Evolutionary conservation across 1,139 yeast species (phyloP).

Genomic region (Kazachstania sp.): DNA sequence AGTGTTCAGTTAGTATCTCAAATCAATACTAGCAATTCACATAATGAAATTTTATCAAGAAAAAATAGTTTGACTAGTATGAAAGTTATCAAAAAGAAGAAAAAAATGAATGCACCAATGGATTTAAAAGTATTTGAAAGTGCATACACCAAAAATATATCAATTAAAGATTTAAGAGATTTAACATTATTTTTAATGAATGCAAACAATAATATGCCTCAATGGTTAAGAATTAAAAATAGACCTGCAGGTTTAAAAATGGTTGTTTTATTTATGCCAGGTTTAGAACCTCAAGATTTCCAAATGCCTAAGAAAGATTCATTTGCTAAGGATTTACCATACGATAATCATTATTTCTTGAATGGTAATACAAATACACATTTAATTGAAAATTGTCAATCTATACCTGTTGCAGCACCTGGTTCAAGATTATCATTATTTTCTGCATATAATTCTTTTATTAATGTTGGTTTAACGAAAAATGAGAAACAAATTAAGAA

Average conservation of each 20-base stretch:
- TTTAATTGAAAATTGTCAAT: constrained; percentile 15
- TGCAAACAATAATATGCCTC: constrained; percentile 36
- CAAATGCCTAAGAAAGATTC: constrained; percentile 14
- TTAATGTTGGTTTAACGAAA: constrained; percentile 47
- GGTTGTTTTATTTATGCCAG: constrained; percentile 60
- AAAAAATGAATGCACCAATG: constrained; percentile 34
- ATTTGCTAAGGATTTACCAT: constrained; percentile 11
- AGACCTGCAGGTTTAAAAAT: constrained; percentile 39
- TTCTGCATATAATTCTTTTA: constrained; percentile 48
- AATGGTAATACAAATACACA: background rate
- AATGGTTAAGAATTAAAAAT: constrained; percentile 39
- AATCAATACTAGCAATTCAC: constrained; percentile 1
- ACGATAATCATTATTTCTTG: constrained; percentile 2
- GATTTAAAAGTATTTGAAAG: constrained; percentile 24
- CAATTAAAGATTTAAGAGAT: constrained; percentile 43
- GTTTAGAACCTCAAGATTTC: constrained; percentile 45
- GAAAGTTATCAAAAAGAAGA: constrained; percentile 34
- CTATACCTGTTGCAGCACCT: constrained; percentile 38
- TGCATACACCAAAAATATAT: constrained; percentile 27
- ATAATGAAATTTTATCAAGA: constrained; percentile 8
- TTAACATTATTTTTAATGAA: constrained; percentile 42
- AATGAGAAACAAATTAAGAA: constrained; percentile 40
- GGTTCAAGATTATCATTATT: constrained; percentile 53
- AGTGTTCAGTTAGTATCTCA: constrained; percentile 21
- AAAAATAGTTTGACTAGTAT: constrained; percentile 7